These are phyloP conservation scores for Actinomortierella ambigua DNA, from an alignment of 371 early-diverging fungal species.

Conservation along the genomic window DNA sequence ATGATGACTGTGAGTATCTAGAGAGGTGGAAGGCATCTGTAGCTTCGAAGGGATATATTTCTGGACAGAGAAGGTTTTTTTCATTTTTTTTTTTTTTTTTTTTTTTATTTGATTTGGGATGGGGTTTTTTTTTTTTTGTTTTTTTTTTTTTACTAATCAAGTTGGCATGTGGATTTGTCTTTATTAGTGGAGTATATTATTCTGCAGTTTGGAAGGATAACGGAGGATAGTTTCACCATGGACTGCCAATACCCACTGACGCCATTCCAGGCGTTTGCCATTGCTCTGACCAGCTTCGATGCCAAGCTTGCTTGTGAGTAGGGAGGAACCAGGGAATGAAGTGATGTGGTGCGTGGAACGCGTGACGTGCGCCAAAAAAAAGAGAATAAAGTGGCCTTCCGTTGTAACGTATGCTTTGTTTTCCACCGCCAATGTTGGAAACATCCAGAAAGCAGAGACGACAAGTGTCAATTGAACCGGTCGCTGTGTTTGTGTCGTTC, in stretches of 20 bases:
- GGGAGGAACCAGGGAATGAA: too few relatives aligned
- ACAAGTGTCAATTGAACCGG: too few relatives aligned
- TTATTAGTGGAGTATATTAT: constrained; percentile 88
- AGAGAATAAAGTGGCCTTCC: too few relatives aligned
- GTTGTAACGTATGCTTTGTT: too few relatives aligned
- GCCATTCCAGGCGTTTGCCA: constrained; percentile 91
- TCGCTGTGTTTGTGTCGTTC: too few relatives aligned
- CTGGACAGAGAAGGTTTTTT: background rate
- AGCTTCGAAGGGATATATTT: background rate
- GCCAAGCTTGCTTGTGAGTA: constrained; percentile 91
- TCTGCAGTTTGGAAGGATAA: constrained; percentile 94
- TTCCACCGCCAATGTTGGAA: too few relatives aligned
- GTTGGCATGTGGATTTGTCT: background rate
- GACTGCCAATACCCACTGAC: constrained; percentile 96
- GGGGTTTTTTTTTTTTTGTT: constrained; percentile 7
- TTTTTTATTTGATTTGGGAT: background rate
- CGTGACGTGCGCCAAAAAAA: too few relatives aligned
- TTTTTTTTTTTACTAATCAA: background rate
- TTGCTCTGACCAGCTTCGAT: constrained; percentile 92
- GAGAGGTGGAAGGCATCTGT: too few relatives aligned
- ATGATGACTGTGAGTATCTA: constrained; percentile 81
- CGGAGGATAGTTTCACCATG: constrained; percentile 84
- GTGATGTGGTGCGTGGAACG: too few relatives aligned
- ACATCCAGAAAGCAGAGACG: too few relatives aligned
- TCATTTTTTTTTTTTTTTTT: background rate